Evolutionary conservation across 2,329 filamentous ascomycete species (phyloP).

Genomic region (Cercospora janseana): DNA sequence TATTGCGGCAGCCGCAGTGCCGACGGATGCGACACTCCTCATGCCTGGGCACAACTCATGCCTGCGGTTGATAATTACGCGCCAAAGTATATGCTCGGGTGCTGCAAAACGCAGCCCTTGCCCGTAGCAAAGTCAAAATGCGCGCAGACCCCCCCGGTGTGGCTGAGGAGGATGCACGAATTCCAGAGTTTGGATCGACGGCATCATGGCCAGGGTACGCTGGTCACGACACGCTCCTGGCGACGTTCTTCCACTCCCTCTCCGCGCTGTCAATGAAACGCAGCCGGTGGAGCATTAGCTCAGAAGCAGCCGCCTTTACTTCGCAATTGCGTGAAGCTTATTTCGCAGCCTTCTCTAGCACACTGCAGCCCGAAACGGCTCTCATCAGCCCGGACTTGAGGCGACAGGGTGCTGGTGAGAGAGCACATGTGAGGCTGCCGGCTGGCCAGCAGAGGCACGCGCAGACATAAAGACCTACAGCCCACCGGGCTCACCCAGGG

Average conservation of each 20-base stretch:
- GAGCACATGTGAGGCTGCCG: constrained; percentile 11
- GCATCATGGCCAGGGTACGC: constrained; percentile 4
- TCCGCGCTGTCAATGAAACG: constrained; percentile 22
- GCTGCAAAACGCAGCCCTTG: constrained; percentile 6
- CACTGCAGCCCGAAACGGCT: constrained; percentile 28
- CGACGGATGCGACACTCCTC: too few relatives aligned
- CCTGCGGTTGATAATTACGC: too few relatives aligned
- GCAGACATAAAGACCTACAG: constrained; percentile 24
- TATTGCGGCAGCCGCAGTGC: constrained; percentile 4
- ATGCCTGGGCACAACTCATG: too few relatives aligned
- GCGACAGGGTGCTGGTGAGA: constrained; percentile 14
- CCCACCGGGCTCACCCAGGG: constrained; percentile 20
- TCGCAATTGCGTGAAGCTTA: constrained; percentile 24
- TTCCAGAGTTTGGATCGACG: constrained; percentile 14
- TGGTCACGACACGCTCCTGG: constrained; percentile 5
- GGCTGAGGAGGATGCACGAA: constrained; percentile 16
- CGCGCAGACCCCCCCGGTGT: constrained; percentile 7
- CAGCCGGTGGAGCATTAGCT: constrained; percentile 26
- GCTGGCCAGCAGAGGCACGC: constrained; percentile 18
- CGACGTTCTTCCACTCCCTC: constrained; percentile 13
- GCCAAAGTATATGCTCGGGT: constrained; percentile 6
- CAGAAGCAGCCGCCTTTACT: constrained; percentile 26
- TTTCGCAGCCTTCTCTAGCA: constrained; percentile 23
- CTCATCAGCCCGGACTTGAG: constrained; percentile 16
- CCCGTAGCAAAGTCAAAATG: constrained; percentile 9